Conservation (phyloP, 352 stramenopile genomes). For the Pythium chondricola region DNA sequence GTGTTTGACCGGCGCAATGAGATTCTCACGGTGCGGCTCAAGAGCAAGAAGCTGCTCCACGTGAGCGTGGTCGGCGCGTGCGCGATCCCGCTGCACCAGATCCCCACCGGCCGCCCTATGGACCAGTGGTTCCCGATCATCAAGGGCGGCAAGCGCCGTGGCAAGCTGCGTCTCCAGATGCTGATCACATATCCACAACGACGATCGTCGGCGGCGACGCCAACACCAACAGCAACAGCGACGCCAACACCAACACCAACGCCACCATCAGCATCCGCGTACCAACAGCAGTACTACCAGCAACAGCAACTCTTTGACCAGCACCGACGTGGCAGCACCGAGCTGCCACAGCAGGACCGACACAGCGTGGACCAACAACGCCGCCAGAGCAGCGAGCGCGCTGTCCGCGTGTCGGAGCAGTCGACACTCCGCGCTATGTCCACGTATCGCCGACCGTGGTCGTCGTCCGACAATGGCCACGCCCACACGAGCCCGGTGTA, state of each 20-base stretch:
- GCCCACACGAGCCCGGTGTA: too few species aligned
- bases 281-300: too few species aligned
- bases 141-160: slow-evolving; percentile 42
- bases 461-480: too few species aligned
- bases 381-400: too few species aligned
- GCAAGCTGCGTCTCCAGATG: slow-evolving; percentile 40
- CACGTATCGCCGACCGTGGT: too few species aligned
- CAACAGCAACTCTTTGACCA: slow-evolving; percentile 1
- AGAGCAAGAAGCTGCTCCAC: slow-evolving; percentile 62
- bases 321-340: neutral
- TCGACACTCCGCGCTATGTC: too few species aligned
- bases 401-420: too few species aligned
- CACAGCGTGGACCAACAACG: slow-evolving; percentile 7
- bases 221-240: neutral
- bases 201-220: neutral
- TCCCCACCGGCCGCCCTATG: slow-evolving; percentile 28
- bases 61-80: slow-evolving; percentile 42
- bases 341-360: too few species aligned
- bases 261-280: neutral
- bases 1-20: slow-evolving; percentile 19
- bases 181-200: slow-evolving; percentile 12
- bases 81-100: slow-evolving; percentile 44
- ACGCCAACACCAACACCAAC: neutral
- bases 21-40: slow-evolving; percentile 57
- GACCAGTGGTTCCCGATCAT: slow-evolving; percentile 53